phyloP scores from a whole-genome alignment of 805 yeast genomes.

The Peterozyma toletana region DNA sequence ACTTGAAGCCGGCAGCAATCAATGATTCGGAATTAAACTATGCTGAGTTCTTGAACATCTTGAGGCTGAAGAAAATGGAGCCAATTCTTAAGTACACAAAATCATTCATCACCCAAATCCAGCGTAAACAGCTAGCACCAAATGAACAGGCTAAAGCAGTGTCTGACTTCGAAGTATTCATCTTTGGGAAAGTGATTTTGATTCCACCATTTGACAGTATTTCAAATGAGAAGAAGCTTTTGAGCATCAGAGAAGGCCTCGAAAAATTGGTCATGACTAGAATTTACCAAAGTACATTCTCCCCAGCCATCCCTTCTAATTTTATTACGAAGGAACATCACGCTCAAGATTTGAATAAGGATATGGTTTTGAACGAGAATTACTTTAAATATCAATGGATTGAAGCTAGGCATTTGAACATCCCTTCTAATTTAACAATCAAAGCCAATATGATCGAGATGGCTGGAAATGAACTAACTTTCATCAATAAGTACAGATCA shows the following conservation, averaged over 20 bases:
- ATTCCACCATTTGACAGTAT: constrained; percentile 58
- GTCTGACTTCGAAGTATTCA: constrained; percentile 68
- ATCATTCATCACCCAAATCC: constrained; percentile 76
- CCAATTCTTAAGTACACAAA: constrained; percentile 82
- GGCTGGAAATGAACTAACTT: constrained; percentile 49
- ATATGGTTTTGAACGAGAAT: constrained; percentile 46
- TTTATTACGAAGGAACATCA: constrained; percentile 43
- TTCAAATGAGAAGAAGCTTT: constrained; percentile 33
- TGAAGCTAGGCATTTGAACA: constrained; percentile 69
- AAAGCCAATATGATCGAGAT: constrained; percentile 43
- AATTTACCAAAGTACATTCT: constrained; percentile 67
- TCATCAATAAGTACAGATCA: constrained; percentile 78
- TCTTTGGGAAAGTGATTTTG: constrained; percentile 38
- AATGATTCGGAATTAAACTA: constrained; percentile 52
- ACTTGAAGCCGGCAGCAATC: too few relatives aligned
- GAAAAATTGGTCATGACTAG: constrained; percentile 91
- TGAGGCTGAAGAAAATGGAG: constrained; percentile 72
- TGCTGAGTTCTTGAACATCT: constrained; percentile 65
- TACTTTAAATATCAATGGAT: constrained; percentile 44
- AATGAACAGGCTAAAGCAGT: constrained; percentile 75
- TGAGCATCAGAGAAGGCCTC: constrained; percentile 75
- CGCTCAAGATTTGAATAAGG: constrained; percentile 55
- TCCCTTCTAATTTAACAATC: constrained; percentile 43
- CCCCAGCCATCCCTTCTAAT: constrained; percentile 49
- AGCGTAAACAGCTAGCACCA: constrained; percentile 60